Percentiles rank a stretch among this genome's conserved stretches.
Conservation (phyloP, 2,329 filamentous ascomycete species). For the Emergomyces pasteurianus region DNA sequence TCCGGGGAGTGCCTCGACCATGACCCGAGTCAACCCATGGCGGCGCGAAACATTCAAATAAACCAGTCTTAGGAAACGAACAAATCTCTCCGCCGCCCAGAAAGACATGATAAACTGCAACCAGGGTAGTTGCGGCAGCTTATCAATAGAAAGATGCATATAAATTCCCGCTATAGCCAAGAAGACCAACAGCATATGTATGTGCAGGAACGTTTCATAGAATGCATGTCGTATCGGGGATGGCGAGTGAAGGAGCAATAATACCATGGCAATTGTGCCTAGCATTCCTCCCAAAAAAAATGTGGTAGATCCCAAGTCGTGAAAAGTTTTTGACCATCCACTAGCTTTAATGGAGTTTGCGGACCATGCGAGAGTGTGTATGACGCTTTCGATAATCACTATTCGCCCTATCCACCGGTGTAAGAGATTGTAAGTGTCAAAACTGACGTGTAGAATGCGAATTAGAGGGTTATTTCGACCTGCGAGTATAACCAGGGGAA, state of each 20-base stretch:
- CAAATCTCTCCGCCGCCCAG: slow-evolving; percentile 33
- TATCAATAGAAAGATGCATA: slow-evolving; percentile 31
- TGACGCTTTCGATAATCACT: slow-evolving; percentile 55
- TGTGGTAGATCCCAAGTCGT: slow-evolving; percentile 23
- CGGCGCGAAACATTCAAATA: slow-evolving; percentile 43
- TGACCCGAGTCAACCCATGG: slow-evolving; percentile 39
- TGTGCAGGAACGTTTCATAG: slow-evolving; percentile 37
- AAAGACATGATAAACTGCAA: slow-evolving; percentile 24
- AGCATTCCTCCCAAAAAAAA: slow-evolving; percentile 37
- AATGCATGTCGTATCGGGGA: slow-evolving; percentile 35
- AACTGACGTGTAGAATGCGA: slow-evolving; percentile 67
- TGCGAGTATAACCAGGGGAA: slow-evolving; percentile 79
- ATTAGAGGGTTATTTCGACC: slow-evolving; percentile 92
- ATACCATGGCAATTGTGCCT: slow-evolving; percentile 29
- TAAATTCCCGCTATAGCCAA: slow-evolving; percentile 34
- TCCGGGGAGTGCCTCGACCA: slow-evolving; percentile 46
- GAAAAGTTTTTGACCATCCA: slow-evolving; percentile 44
- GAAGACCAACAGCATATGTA: slow-evolving; percentile 35
- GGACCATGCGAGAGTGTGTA: slow-evolving; percentile 66
- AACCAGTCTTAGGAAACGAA: slow-evolving; percentile 37
- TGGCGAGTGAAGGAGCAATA: slow-evolving; percentile 32
- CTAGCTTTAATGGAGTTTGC: slow-evolving; percentile 58
- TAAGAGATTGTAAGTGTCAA: slow-evolving; percentile 89
- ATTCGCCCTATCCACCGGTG: slow-evolving; percentile 75
- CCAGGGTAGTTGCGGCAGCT: slow-evolving; percentile 31